Evolutionary conservation across 2,329 filamentous ascomycete genomes (phyloP).

Genomic region (Aspergillus transmontanensis): DNA sequence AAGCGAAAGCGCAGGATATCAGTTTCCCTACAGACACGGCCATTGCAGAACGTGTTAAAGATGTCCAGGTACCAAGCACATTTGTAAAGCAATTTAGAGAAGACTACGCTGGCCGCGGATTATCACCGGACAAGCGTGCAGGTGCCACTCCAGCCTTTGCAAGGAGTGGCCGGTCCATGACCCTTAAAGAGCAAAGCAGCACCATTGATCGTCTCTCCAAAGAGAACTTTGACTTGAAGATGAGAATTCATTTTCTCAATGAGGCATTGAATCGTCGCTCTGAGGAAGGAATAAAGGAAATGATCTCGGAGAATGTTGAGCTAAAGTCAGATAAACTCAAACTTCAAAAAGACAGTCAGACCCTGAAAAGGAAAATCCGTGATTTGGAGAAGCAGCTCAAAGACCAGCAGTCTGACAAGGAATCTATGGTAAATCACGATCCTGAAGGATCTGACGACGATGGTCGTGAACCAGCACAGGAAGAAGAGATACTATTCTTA

Average conservation of each 20-base stretch:
- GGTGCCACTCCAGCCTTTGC: slow-evolving; percentile 53
- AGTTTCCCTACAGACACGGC: slow-evolving; percentile 81
- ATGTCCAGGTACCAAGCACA: slow-evolving; percentile 88
- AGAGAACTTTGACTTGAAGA: slow-evolving; percentile 96
- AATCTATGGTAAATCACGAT: slow-evolving; percentile 48
- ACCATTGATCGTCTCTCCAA: slow-evolving; percentile 96
- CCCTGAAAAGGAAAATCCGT: slow-evolving; percentile 76
- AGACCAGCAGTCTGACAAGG: slow-evolving; percentile 52
- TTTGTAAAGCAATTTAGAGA: slow-evolving; percentile 83
- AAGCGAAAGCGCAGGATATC: slow-evolving; percentile 58
- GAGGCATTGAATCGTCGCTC: slow-evolving; percentile 90
- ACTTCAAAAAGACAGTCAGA: slow-evolving; percentile 86
- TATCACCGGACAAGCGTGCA: slow-evolving; percentile 61
- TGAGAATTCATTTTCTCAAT: slow-evolving; percentile 96
- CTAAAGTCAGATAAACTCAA: slow-evolving; percentile 88
- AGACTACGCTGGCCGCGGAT: slow-evolving; percentile 61
- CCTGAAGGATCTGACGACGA: slow-evolving; percentile 47
- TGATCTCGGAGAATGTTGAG: slow-evolving; percentile 97
- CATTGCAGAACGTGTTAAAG: slow-evolving; percentile 82
- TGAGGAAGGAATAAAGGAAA: slow-evolving; percentile 94
- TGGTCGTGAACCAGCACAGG: slow-evolving; percentile 58
- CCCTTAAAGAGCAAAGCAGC: slow-evolving; percentile 94
- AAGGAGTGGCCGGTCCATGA: slow-evolving; percentile 71
- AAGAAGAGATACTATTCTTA: slow-evolving; percentile 83
- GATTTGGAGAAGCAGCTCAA: slow-evolving; percentile 81